Percentiles rank a stretch among this genome's conserved stretches.
Conservation (phyloP, 73 alveolate genomes). For the Paramecium sexaurelia region DNA sequence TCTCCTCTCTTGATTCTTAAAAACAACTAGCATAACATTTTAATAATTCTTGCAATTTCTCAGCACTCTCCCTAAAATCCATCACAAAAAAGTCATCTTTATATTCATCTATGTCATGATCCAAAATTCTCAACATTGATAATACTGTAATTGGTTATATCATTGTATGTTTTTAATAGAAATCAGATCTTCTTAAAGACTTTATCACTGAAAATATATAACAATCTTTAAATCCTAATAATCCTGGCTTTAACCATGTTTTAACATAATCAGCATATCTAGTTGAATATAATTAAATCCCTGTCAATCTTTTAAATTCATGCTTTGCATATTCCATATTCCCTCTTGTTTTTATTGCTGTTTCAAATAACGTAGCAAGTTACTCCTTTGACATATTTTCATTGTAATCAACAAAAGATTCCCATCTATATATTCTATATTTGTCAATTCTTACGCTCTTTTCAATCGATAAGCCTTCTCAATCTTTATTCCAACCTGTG, state of each 20-base stretch:
- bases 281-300: background rate
- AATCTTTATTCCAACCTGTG: background rate
- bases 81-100: background rate
- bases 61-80: background rate
- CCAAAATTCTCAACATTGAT: background rate
- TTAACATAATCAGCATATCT: slow-evolving; percentile 14
- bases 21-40: slow-evolving; percentile 2
- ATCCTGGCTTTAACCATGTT: slow-evolving; percentile 1
- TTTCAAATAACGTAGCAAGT: background rate
- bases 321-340: slow-evolving; percentile 12
- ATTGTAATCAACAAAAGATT: slow-evolving; percentile 21
- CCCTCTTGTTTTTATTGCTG: background rate
- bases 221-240: slow-evolving; percentile 12
- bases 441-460: background rate
- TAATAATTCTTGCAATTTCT: background rate
- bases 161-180: slow-evolving; percentile 7
- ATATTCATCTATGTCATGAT: background rate
- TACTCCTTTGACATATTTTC: background rate
- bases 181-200: slow-evolving; percentile 2
- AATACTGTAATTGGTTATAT: background rate
- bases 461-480: slow-evolving; percentile 16
- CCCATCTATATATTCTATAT: background rate
- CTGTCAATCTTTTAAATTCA: background rate
- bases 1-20: background rate
- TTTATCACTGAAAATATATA: background rate